Conservation (phyloP, 2,329 filamentous ascomycete genomes). For the Calonectria pseudoturangicola region DNA sequence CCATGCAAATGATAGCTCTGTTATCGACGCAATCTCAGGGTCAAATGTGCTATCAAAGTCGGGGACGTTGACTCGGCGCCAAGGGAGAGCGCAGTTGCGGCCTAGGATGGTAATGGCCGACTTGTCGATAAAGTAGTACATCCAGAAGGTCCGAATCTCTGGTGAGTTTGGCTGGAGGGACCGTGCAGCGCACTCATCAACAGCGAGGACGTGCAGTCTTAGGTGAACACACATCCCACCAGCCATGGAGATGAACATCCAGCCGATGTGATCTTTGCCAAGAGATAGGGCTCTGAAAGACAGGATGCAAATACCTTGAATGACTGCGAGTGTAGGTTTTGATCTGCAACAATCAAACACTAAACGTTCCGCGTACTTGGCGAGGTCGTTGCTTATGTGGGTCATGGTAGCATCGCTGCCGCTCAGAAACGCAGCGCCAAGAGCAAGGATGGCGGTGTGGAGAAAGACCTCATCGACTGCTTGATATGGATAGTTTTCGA, state of each 20-base stretch:
- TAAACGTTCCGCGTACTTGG: conserved; percentile 2
- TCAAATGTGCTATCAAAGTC: conserved; percentile 15
- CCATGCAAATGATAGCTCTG: conserved; percentile 4
- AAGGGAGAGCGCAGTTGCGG: conserved; percentile 3
- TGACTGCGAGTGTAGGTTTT: background rate
- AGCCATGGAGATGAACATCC: conserved; percentile 22
- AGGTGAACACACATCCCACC: conserved; percentile 6
- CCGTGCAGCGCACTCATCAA: conserved; percentile 8
- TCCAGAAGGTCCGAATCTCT: conserved; percentile 19
- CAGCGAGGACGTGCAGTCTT: conserved; percentile 6
- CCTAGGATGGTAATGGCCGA: conserved; percentile 15
- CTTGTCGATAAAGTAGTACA: conserved; percentile 24
- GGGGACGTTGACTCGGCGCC: conserved; percentile 10
- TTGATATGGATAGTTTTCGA: conserved; percentile 1
- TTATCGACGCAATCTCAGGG: background rate
- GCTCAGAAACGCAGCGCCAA: background rate
- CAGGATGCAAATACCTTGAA: conserved; percentile 4
- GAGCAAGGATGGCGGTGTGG: conserved; percentile 3
- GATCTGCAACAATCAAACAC: conserved; percentile 11
- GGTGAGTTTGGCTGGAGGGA: conserved; percentile 3
- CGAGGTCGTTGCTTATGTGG: background rate
- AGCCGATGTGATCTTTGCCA: conserved; percentile 9
- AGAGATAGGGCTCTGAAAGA: background rate
- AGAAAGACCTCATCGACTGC: conserved; percentile 1
- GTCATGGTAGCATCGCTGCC: background rate